Evolutionary conservation across 2,329 filamentous ascomycete genomes (phyloP).

Genomic region (Penicillium decumbens): DNA sequence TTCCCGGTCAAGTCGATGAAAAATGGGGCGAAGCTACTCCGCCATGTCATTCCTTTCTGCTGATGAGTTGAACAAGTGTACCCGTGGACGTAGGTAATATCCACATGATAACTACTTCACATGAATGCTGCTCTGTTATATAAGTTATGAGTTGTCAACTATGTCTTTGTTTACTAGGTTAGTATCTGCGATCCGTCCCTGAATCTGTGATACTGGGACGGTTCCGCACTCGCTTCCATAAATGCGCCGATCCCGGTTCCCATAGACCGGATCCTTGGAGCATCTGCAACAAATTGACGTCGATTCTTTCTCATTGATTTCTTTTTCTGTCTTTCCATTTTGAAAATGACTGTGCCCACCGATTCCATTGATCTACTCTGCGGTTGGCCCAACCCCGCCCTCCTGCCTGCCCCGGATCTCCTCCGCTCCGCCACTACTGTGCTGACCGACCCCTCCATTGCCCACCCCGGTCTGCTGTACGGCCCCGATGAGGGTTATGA

Average conservation of each 20-base stretch:
- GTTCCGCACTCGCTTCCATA: background rate
- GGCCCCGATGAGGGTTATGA: constrained; percentile 71
- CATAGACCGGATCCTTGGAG: background rate
- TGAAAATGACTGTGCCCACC: constrained; percentile 6
- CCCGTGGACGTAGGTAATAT: background rate
- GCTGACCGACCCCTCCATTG: constrained; percentile 57
- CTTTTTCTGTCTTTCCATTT: background rate
- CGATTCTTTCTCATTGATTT: background rate
- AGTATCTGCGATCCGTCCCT: background rate
- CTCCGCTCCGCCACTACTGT: constrained; percentile 57
- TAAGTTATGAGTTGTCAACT: too few relatives aligned
- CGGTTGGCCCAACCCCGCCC: constrained; percentile 49
- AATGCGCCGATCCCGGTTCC: background rate
- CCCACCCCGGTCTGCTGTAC: constrained; percentile 66
- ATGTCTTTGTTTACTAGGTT: background rate
- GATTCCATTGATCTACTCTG: constrained; percentile 41
- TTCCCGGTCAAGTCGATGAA: background rate
- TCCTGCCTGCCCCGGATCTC: constrained; percentile 64
- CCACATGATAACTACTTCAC: too few relatives aligned
- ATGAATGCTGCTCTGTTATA: too few relatives aligned
- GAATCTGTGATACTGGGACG: background rate
- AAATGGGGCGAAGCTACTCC: background rate
- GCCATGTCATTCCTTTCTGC: background rate
- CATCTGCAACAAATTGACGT: background rate
- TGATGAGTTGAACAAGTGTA: background rate